Evolutionary conservation across 1,284 basidiomycete genomes (phyloP), one percentile per base, ranked within the genome.

Genomic region (Puccinia brachypodii): DNA sequence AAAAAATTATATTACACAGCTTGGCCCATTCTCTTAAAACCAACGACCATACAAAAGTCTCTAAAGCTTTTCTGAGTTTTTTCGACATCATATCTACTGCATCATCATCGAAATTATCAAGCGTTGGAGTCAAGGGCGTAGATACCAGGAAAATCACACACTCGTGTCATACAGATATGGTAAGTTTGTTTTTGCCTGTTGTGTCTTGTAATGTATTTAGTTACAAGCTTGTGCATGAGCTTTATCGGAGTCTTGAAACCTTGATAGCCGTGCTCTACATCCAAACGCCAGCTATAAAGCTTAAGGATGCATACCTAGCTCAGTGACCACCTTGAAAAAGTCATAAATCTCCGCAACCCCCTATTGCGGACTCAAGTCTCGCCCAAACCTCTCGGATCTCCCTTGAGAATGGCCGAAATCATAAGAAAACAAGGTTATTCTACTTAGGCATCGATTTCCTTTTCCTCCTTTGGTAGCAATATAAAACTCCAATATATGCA

Each of bases 191-290:
- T 42, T 68, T 25, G 8, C 6, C 40, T 68, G 40, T 28, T 9
- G 36, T 62, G 11, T 8, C 6, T 33, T 62, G 60, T 3, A 36
- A 36, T 36, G n/a, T n/a, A n/a, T n/a, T n/a, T n/a, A 68, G 25
- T 68, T 22, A 8, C 40, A 68, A 68, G 64, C 38, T 68, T 68
- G 64, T 68, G 3, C n/a, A 68, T 68, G n/a, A 68, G 22, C 38
- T 3, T 44, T 44, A n/a, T 68, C n/a, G 36, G 64, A 42, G 36
- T 8, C 40, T 36, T 22, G n/a, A n/a, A 68, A 28, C 64, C 36
- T 44, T 42, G n/a, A 68, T 38, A 40, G 62, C 22, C 36, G 33
- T 66, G 13, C 9, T 66, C 22, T 38, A n/a, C 36, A 40, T 36
- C 1, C n/a, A n/a, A 36, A 22, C 16, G 58, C 58, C 25, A 13